phyloP scores from a whole-genome alignment of 139 green algal genomes.

The Chlorella sp. region DNA sequence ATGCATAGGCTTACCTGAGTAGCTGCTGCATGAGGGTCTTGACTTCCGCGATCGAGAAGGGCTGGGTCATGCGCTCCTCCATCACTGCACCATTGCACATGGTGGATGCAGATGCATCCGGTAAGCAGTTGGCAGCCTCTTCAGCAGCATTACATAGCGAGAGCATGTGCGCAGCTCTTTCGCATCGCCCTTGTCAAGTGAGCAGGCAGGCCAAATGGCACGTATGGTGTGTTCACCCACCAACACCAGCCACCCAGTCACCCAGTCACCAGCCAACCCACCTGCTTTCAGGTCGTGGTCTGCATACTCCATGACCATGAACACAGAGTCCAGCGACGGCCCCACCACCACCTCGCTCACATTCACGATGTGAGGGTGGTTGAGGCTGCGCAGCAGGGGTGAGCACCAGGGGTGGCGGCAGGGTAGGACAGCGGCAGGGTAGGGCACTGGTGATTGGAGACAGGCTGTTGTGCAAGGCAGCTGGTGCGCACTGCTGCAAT shows the following conservation, averaged over 20 bases:
- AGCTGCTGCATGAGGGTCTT: constrained; percentile 34
- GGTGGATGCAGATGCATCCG: too few relatives aligned
- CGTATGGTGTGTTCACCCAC: too few relatives aligned
- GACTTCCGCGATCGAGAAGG: constrained; percentile 75
- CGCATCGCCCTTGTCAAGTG: too few relatives aligned
- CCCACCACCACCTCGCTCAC: constrained; percentile 91
- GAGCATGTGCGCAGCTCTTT: too few relatives aligned
- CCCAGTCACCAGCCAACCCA: too few relatives aligned
- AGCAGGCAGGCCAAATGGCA: too few relatives aligned
- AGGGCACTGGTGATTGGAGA: background rate
- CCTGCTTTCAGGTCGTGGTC: constrained; percentile 93
- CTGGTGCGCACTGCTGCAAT: too few relatives aligned
- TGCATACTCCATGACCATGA: constrained; percentile 99
- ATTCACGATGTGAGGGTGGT: constrained; percentile 95
- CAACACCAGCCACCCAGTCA: too few relatives aligned
- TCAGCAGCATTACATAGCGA: too few relatives aligned
- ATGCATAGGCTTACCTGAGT: background rate
- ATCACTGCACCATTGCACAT: constrained; percentile 50
- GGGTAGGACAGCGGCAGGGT: background rate
- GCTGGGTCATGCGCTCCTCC: constrained; percentile 67
- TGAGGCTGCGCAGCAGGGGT: constrained; percentile 39
- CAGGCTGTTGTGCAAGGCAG: background rate
- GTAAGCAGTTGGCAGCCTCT: too few relatives aligned
- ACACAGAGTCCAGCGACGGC: constrained; percentile 73
- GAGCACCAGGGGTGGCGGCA: background rate